Evolutionary conservation across 2,329 filamentous ascomycete species (phyloP).

Genomic region (Sarocladium kiliense): DNA sequence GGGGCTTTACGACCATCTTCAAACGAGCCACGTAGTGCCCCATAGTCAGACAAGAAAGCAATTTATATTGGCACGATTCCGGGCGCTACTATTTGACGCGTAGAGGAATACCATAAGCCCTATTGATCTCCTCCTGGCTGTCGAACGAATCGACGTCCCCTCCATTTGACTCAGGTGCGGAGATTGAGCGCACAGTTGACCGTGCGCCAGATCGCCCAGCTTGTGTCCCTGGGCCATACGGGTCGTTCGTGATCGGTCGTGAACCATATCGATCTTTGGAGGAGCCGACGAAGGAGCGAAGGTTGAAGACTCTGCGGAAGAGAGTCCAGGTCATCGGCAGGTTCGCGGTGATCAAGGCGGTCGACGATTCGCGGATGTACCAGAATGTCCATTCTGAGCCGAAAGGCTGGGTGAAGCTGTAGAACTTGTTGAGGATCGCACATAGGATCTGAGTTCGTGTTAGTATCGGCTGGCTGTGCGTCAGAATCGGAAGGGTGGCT

Average conservation of each 20-base stretch:
- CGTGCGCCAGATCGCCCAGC: constrained; percentile 19
- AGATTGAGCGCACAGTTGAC: constrained; percentile 11
- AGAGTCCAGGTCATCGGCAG: constrained; percentile 36
- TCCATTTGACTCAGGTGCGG: constrained; percentile 14
- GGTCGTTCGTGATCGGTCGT: constrained; percentile 19
- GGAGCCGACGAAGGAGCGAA: constrained; percentile 27
- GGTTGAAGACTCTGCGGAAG: constrained; percentile 28
- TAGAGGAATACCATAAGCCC: constrained; percentile 25
- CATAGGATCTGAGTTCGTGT: neutral
- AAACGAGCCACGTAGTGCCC: neutral
- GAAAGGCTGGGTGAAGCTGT: constrained; percentile 34
- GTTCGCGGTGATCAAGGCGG: constrained; percentile 36
- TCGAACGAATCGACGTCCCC: constrained; percentile 20
- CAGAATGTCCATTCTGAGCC: constrained; percentile 34
- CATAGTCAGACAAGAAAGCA: neutral
- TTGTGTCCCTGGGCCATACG: constrained; percentile 18
- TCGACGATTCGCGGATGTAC: constrained; percentile 39
- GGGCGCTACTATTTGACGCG: constrained; percentile 12
- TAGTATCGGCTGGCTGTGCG: neutral
- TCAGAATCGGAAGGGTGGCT: constrained; percentile 13
- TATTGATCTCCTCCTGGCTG: constrained; percentile 33
- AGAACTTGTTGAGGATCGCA: constrained; percentile 27
- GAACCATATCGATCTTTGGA: constrained; percentile 19
- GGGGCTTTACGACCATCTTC: too few species aligned
- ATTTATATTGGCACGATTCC: neutral